Conservation (phyloP, 192 early-diverging fungal species). For the Coemansia sp. region DNA sequence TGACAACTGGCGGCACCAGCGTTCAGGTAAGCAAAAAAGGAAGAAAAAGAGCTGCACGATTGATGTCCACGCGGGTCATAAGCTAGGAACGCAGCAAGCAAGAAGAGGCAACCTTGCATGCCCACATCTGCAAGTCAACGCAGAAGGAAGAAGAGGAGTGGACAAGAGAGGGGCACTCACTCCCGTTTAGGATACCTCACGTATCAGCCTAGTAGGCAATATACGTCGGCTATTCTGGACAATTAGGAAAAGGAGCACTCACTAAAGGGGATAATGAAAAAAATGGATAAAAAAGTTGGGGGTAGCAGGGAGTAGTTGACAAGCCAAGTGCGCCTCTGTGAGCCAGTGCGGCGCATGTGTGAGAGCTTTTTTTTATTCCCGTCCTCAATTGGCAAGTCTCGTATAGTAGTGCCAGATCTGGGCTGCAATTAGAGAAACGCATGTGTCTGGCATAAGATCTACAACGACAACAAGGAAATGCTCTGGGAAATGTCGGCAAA, state of each 20-base stretch:
- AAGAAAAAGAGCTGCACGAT: not conserved
- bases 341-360: not conserved
- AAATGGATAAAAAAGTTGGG: not conserved
- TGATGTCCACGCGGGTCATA: not conserved
- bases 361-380: not conserved
- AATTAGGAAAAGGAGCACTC: not conserved
- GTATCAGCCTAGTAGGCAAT: not conserved
- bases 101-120: slow-evolving; percentile 2
- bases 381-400: not conserved
- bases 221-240: slow-evolving; percentile 1
- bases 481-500: slow-evolving; percentile 11
- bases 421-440: not conserved
- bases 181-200: slow-evolving; percentile 10
- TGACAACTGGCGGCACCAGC: not conserved
- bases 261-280: not conserved
- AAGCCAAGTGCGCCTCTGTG: slow-evolving; percentile 8
- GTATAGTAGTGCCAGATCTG: not conserved
- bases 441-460: not conserved
- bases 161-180: not conserved
- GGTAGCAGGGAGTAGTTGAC: slow-evolving; percentile 7
- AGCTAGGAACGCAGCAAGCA: not conserved
- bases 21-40: slow-evolving; percentile 4
- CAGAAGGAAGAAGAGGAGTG: not conserved
- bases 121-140: slow-evolving; percentile 4
- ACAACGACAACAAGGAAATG: slow-evolving; percentile 3